Evolutionary conservation across 139 green algal species (phyloP).

Genomic region (Ostreobium quekettii): DNA sequence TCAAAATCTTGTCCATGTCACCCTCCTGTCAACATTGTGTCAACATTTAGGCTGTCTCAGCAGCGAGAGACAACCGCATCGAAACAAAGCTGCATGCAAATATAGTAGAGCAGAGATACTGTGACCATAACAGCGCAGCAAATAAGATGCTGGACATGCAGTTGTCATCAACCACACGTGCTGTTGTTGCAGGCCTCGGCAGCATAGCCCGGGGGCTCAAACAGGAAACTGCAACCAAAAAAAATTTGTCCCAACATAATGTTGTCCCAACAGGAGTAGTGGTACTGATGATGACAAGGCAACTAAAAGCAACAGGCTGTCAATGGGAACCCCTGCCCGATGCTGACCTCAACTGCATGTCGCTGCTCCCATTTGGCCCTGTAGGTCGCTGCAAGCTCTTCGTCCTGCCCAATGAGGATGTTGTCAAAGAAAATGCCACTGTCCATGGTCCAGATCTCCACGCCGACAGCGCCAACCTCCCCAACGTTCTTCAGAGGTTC

Average conservation of each 20-base stretch:
- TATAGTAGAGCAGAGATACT: too few relatives aligned
- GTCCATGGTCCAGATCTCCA: conserved; percentile 88
- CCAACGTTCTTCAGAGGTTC: conserved; percentile 53
- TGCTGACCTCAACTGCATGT: conserved; percentile 13
- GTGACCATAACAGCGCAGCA: too few relatives aligned
- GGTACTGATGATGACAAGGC: not conserved
- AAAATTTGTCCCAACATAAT: not conserved
- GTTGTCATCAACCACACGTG: not conserved
- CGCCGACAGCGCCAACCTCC: conserved; percentile 57
- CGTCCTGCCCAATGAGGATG: conserved; percentile 58
- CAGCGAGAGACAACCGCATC: too few relatives aligned
- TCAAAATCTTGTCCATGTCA: too few relatives aligned
- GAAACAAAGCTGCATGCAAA: too few relatives aligned
- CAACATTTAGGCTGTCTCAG: too few relatives aligned
- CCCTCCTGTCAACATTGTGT: too few relatives aligned
- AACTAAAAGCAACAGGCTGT: not conserved
- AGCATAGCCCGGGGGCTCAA: not conserved
- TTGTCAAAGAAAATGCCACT: conserved; percentile 70
- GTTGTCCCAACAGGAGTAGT: not conserved
- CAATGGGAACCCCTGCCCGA: not conserved
- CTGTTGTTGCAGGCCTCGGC: not conserved
- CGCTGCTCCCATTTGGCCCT: conserved; percentile 15
- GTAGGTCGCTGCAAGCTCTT: conserved; percentile 24
- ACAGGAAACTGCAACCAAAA: conserved; percentile 4
- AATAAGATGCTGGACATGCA: too few relatives aligned